Evolutionary conservation across 2,329 filamentous ascomycete species (phyloP).

Genomic region (Leptographium radiaticola): DNA sequence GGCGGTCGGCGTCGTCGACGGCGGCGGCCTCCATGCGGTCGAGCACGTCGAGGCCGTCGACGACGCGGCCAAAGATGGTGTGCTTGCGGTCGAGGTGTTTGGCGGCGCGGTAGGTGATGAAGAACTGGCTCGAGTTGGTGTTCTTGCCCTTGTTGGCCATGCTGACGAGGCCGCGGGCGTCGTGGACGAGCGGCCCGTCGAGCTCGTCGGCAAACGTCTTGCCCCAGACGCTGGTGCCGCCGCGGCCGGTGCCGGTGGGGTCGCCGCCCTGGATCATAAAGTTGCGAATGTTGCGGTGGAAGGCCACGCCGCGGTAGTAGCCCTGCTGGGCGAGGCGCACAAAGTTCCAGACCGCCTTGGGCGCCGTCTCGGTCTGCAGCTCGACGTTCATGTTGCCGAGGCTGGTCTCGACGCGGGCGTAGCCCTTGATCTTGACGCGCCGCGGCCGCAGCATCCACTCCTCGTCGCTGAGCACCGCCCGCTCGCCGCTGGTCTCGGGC

Average conservation of each 20-base stretch:
- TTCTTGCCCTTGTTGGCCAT: slow-evolving; percentile 99
- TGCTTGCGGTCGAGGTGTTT: slow-evolving; percentile 90
- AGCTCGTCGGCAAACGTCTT: slow-evolving; percentile 93
- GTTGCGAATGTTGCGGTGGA: slow-evolving; percentile 86
- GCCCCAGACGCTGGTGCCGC: slow-evolving; percentile 85
- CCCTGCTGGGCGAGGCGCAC: slow-evolving; percentile 75
- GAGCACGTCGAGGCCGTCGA: slow-evolving; percentile 62
- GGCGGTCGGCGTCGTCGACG: slow-evolving; percentile 62
- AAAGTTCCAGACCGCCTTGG: slow-evolving; percentile 95
- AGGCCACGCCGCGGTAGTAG: slow-evolving; percentile 73
- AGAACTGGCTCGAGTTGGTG: slow-evolving; percentile 91
- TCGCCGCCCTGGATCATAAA: slow-evolving; percentile 99
- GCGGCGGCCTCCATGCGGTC: slow-evolving; percentile 64
- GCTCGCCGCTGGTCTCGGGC: slow-evolving; percentile 76
- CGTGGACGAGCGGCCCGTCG: slow-evolving; percentile 77
- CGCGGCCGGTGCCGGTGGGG: slow-evolving; percentile 79
- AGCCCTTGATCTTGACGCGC: slow-evolving; percentile 80
- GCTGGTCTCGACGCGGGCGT: slow-evolving; percentile 79
- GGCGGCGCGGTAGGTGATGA: slow-evolving; percentile 76
- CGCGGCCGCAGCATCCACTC: slow-evolving; percentile 93
- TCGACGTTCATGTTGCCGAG: slow-evolving; percentile 78
- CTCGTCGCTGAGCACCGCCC: slow-evolving; percentile 79
- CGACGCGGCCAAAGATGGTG: slow-evolving; percentile 85
- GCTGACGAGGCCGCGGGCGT: slow-evolving; percentile 63
- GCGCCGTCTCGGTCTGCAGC: slow-evolving; percentile 79